Percentiles rank a stretch among this genome's conserved stretches.
Evolutionary conservation across 768 basidiomycete species (phyloP).

Genomic region (Solioccasus polychromus): DNA sequence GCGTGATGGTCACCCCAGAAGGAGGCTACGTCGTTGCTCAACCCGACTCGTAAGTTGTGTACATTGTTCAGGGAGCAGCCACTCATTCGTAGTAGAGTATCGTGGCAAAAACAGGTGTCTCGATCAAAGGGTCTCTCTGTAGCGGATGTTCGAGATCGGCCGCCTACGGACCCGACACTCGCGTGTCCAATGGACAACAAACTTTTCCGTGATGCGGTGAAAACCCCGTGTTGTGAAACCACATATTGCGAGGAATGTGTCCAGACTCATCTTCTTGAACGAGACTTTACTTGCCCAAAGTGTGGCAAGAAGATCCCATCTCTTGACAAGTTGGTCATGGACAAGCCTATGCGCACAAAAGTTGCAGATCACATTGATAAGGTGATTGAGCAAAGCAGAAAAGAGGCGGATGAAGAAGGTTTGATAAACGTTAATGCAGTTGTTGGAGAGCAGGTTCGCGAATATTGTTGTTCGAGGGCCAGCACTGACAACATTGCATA

Average conservation of each 20-base stretch:
- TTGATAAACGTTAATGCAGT: conserved; percentile 19
- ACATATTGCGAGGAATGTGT: conserved; percentile 97
- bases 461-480: background rate
- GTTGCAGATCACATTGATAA: conserved; percentile 82
- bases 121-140: conserved; percentile 78
- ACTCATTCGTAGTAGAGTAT: conserved; percentile 52
- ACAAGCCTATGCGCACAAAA: conserved; percentile 74
- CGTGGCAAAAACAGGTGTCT: conserved; percentile 92
- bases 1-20: conserved; percentile 98
- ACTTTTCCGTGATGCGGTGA: conserved; percentile 91
- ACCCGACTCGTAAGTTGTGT: conserved; percentile 82
- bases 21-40: conserved; percentile 97
- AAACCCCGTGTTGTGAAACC: conserved; percentile 92
- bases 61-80: background rate
- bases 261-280: conserved; percentile 88
- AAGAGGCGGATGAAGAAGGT: conserved; percentile 51
- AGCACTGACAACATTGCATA: conserved; percentile 10
- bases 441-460: conserved; percentile 36
- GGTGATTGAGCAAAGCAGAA: conserved; percentile 74
- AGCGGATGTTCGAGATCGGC: conserved; percentile 84
- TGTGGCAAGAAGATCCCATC: conserved; percentile 87
- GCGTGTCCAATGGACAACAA: conserved; percentile 91
- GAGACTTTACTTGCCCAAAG: conserved; percentile 91
- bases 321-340: conserved; percentile 79
- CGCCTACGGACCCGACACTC: conserved; percentile 74